These are phyloP conservation scores for Heterobasidion occidentale DNA, from an alignment of 1,284 basidiomycete species.

Conservation along the genomic window DNA sequence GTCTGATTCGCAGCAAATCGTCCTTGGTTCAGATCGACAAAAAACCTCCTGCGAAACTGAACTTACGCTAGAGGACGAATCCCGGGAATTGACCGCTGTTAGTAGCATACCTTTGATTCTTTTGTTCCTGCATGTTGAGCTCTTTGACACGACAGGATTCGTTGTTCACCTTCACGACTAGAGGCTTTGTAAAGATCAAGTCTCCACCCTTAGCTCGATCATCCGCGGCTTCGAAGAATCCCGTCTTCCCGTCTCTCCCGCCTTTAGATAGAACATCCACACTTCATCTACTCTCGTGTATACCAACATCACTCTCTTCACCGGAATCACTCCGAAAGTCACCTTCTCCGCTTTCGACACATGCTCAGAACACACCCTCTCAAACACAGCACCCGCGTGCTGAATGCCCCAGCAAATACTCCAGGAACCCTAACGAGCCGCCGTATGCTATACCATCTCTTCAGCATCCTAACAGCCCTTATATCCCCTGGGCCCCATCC, in stretches of 20 bases:
- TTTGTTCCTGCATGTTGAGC: too few relatives aligned
- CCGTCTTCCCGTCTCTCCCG: background rate
- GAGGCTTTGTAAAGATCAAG: too few relatives aligned
- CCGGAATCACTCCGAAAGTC: background rate
- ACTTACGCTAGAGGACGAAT: too few relatives aligned
- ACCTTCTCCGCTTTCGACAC: background rate
- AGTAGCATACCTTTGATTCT: too few relatives aligned
- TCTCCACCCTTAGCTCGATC: background rate
- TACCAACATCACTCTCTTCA: background rate
- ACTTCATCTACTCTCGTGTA: background rate
- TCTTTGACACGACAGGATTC: too few relatives aligned
- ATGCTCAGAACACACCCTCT: background rate
- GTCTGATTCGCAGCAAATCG: background rate
- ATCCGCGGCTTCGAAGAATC: background rate
- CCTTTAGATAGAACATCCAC: background rate
- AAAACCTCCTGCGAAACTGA: too few relatives aligned
- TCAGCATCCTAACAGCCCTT: slow-evolving; percentile 3
- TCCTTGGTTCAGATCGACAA: too few relatives aligned
- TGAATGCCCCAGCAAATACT: background rate
- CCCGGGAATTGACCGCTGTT: too few relatives aligned
- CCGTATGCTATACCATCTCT: background rate
- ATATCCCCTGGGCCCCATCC: slow-evolving; percentile 2
- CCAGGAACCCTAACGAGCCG: background rate
- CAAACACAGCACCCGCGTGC: background rate
- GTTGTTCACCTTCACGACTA: too few relatives aligned